A percentile compares a stretch with the other conserved stretches of the same genome.
Evolutionary conservation across 2,329 filamentous ascomycete genomes (phyloP).

Genomic region (Alternaria novae-zelandiae): DNA sequence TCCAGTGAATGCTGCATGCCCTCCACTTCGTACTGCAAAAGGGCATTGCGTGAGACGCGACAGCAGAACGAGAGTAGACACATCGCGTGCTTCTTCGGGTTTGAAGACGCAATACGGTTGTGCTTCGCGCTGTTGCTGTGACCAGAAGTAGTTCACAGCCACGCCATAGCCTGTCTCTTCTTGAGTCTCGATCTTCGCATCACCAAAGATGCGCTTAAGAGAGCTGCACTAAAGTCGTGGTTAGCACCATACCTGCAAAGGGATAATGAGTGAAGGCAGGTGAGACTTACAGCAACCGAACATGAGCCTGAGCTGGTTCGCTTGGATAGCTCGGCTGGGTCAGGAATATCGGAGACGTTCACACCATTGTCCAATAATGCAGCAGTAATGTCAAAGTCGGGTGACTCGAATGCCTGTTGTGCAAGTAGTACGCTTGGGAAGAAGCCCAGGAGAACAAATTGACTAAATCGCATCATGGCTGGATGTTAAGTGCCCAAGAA

Average conservation of each 20-base stretch:
- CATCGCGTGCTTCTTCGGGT: constrained; percentile 22
- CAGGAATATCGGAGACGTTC: constrained; percentile 11
- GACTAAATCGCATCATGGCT: neutral
- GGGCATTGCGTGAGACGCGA: constrained; percentile 31
- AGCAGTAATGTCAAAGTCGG: constrained; percentile 14
- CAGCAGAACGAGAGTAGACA: constrained; percentile 25
- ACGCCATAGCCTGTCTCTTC: constrained; percentile 20
- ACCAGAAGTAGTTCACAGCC: constrained; percentile 32
- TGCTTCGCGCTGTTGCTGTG: constrained; percentile 25
- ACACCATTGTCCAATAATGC: constrained; percentile 18
- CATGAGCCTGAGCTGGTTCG: constrained; percentile 2
- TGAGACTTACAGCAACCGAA: constrained; percentile 17
- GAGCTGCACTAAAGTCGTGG: constrained; percentile 23
- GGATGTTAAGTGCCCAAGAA: neutral
- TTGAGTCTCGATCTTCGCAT: constrained; percentile 18
- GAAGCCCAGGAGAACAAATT: neutral
- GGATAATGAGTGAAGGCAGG: neutral
- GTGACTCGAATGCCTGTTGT: constrained; percentile 9
- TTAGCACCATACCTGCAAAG: neutral
- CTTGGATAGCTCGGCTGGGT: neutral
- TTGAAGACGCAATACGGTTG: constrained; percentile 36
- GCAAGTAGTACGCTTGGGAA: neutral
- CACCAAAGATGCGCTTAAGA: constrained; percentile 23
- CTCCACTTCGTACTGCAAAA: constrained; percentile 50
- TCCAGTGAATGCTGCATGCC: constrained; percentile 32